Base-by-base conservation (phyloP, 768 basidiomycete genomes). In the Rhodotorula paludigena region DNA sequence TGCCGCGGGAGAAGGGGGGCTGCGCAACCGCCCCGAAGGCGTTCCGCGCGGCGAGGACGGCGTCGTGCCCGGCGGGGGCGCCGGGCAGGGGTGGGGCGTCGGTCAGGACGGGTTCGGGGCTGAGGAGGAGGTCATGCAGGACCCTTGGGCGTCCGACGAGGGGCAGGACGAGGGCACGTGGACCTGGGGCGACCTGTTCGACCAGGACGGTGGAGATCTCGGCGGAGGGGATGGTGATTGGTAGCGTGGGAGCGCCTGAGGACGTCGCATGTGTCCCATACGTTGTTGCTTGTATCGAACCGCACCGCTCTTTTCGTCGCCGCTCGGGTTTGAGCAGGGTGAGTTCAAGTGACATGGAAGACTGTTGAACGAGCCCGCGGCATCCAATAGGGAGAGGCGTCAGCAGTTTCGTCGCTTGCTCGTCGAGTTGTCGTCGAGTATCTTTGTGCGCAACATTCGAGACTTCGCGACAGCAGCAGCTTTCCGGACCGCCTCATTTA, bases 91-190 rank as follows among this genome's bases (percentile, higher is more conserved):
- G 25, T 53, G 41, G 44, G 51, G 53, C 33, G 42, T 1, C 42
- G 60, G 38, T n/a, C n/a, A n/a, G n/a, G n/a, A n/a, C n/a, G n/a
- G n/a, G n/a, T n/a, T n/a, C 18, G 23, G 14, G 2, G 38, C 20
- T 28, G 58, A 54, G 9, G 71, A 68, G 3, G 73, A 71, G 52
- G 32, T 68, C 23, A 73, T 76, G 72, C 62, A 70, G 54, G 75
- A 76, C 53, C 75, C 75, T 28, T 76, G 75, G 75, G 68, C 72
- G 45, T 44, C 42, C 25, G 45, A 63, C 44, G 44, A 35, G 21
- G 45, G 42, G 11, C 25, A 25, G n/a, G 71, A 60, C n/a, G 69
- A 69, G 33, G 74, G 72, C 33, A 73, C 67, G 0, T 73, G 67
- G 67, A 28, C 38, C 1, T 73, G 72, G 72, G 58, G 58, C 1